Evolutionary conservation across 2,329 filamentous ascomycete species (phyloP).

Genomic region (Mariannaea sp.): DNA sequence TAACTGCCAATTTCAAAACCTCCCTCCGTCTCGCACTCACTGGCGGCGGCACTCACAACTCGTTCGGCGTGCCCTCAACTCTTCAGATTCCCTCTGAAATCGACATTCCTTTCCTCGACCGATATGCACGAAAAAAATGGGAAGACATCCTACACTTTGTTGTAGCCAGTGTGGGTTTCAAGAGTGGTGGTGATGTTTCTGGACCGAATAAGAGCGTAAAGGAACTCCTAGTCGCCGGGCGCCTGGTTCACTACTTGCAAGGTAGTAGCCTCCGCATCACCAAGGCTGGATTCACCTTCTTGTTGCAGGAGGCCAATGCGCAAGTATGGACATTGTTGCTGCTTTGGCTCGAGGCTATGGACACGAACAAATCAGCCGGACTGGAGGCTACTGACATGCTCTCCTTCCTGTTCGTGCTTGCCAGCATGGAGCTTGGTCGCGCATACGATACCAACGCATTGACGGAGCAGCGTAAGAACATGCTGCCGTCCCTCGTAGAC

Average conservation of each 20-base stretch:
- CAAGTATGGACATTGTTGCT: slow-evolving; percentile 96
- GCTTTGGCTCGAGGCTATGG: slow-evolving; percentile 86
- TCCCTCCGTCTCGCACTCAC: slow-evolving; percentile 87
- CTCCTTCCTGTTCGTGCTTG: slow-evolving; percentile 93
- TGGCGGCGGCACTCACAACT: slow-evolving; percentile 81
- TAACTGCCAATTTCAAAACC: slow-evolving; percentile 80
- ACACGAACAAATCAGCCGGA: slow-evolving; percentile 59
- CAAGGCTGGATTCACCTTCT: slow-evolving; percentile 89
- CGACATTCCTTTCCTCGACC: slow-evolving; percentile 75
- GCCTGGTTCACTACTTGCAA: slow-evolving; percentile 71
- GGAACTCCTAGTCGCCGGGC: slow-evolving; percentile 77
- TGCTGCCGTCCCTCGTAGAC: slow-evolving; percentile 88
- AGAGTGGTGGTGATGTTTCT: slow-evolving; percentile 51
- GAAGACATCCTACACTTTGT: slow-evolving; percentile 96
- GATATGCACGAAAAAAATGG: slow-evolving; percentile 87
- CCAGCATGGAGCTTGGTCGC: slow-evolving; percentile 87
- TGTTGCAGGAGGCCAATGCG: slow-evolving; percentile 92
- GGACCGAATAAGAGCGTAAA: slow-evolving; percentile 79
- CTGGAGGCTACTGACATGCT: slow-evolving; percentile 94
- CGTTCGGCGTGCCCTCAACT: slow-evolving; percentile 85
- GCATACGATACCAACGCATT: slow-evolving; percentile 88
- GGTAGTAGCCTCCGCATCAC: slow-evolving; percentile 81
- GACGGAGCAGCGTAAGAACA: slow-evolving; percentile 79
- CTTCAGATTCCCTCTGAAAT: slow-evolving; percentile 66
- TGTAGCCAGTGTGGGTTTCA: slow-evolving; percentile 73